These are phyloP conservation scores for Schizosaccharomyces versatilis DNA, from an alignment of 1,139 yeast species.

Conservation along the genomic window DNA sequence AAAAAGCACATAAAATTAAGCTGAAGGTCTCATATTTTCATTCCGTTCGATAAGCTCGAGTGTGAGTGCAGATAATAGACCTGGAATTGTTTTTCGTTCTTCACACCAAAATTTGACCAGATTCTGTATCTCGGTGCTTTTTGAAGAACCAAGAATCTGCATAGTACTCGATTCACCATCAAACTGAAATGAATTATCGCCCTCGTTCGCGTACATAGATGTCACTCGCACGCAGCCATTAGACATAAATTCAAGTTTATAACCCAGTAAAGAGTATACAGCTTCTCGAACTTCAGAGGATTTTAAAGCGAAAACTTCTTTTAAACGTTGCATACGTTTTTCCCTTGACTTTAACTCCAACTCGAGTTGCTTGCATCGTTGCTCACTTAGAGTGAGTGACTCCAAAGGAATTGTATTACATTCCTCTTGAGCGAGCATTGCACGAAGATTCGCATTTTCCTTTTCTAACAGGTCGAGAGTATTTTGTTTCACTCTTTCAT, in stretches of 20 bases:
- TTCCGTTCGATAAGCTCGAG: constrained; percentile 37
- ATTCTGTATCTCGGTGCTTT: constrained; percentile 10
- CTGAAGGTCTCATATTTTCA: constrained; percentile 15
- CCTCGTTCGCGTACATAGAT: constrained; percentile 28
- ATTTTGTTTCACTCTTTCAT: constrained; percentile 39
- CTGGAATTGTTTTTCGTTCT: constrained; percentile 51
- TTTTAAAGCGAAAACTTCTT: constrained; percentile 33
- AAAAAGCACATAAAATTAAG: neutral
- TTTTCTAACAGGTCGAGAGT: constrained; percentile 30
- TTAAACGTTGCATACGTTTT: constrained; percentile 39
- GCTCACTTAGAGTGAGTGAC: constrained; percentile 40
- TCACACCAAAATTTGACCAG: constrained; percentile 45
- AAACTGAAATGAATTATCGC: constrained; percentile 21
- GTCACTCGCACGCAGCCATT: constrained; percentile 45
- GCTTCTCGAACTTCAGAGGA: constrained; percentile 54
- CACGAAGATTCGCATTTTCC: constrained; percentile 40
- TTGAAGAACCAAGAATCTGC: constrained; percentile 19
- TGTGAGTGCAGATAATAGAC: constrained; percentile 58
- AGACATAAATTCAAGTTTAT: constrained; percentile 46
- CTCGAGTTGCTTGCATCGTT: constrained; percentile 32
- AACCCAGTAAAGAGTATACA: constrained; percentile 51
- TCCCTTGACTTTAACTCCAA: constrained; percentile 29
- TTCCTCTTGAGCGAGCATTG: constrained; percentile 14
- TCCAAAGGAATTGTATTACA: constrained; percentile 31
- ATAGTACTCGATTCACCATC: constrained; percentile 18